These are phyloP conservation scores for Mycena venus DNA, from an alignment of 768 basidiomycete genomes.

Conservation along the genomic window DNA sequence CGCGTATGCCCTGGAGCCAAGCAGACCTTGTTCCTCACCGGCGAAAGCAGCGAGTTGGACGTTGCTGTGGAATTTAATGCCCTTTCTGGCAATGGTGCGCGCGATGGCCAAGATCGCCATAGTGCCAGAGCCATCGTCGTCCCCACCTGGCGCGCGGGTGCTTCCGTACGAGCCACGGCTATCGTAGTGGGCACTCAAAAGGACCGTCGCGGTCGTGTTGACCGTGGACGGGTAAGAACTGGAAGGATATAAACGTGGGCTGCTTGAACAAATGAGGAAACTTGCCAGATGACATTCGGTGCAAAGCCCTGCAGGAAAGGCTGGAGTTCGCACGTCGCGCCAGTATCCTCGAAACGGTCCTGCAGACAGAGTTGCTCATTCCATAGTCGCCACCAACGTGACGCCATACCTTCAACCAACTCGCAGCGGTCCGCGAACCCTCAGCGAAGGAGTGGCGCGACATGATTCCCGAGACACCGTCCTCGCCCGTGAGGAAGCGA, in stretches of 20 bases:
- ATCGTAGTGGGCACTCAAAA: constrained; percentile 92
- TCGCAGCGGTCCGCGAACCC: constrained; percentile 75
- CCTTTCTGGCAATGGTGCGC: constrained; percentile 74
- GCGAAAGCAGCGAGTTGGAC: constrained; percentile 89
- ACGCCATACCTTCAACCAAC: constrained; percentile 72
- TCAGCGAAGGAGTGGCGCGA: constrained; percentile 87
- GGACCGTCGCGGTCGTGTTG: constrained; percentile 72
- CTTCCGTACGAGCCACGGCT: constrained; percentile 91
- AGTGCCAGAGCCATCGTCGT: constrained; percentile 71
- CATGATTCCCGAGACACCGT: constrained; percentile 75
- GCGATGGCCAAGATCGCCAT: constrained; percentile 86
- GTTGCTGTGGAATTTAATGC: constrained; percentile 78
- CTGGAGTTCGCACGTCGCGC: constrained; percentile 78
- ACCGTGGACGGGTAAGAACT: constrained; percentile 72
- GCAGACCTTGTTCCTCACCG: constrained; percentile 92
- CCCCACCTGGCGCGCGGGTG: constrained; percentile 69
- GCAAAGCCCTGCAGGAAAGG: constrained; percentile 80
- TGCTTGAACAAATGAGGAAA: neutral
- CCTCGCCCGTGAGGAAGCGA: constrained; percentile 89
- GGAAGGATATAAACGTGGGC: neutral
- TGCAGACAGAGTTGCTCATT: constrained; percentile 3
- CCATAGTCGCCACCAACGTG: neutral
- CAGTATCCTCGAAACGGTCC: constrained; percentile 75
- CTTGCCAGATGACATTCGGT: constrained; percentile 90
- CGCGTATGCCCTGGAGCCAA: constrained; percentile 85